Evolutionary conservation across 768 basidiomycete genomes (phyloP).

Genomic region (Hypholoma sublateritium): DNA sequence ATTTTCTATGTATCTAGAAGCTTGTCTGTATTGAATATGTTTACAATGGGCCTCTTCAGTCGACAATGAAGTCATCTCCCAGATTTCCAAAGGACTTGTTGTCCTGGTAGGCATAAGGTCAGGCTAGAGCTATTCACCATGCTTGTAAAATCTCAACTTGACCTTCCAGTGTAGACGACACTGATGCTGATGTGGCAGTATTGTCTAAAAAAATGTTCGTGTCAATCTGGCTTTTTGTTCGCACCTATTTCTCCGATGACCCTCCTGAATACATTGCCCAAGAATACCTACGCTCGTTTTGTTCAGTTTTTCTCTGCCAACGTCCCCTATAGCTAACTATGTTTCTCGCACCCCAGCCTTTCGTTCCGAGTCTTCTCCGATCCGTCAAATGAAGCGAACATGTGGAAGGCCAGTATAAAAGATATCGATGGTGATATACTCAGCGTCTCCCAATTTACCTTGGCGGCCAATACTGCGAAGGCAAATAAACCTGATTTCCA

Average conservation of each 20-base stretch:
- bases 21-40: background rate
- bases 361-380: slow-evolving; percentile 74
- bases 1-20: background rate
- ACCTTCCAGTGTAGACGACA: slow-evolving; percentile 67
- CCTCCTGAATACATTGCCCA: slow-evolving; percentile 5
- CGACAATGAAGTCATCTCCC: slow-evolving; percentile 74
- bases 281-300: slow-evolving; percentile 4
- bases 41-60: slow-evolving; percentile 46
- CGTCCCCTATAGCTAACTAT: slow-evolving; percentile 6
- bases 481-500: slow-evolving; percentile 94
- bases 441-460: slow-evolving; percentile 93
- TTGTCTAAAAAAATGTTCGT: slow-evolving; percentile 84
- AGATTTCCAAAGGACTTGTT: slow-evolving; percentile 84
- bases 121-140: slow-evolving; percentile 44
- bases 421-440: slow-evolving; percentile 90
- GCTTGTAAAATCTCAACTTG: background rate
- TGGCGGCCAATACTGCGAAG: slow-evolving; percentile 84
- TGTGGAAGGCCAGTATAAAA: slow-evolving; percentile 89
- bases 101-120: slow-evolving; percentile 87
- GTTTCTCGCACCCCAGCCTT: slow-evolving; percentile 44
- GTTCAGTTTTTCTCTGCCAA: slow-evolving; percentile 3
- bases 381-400: slow-evolving; percentile 46
- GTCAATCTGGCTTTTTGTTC: slow-evolving; percentile 13
- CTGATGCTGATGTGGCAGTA: slow-evolving; percentile 62
- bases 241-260: slow-evolving; percentile 13